These are phyloP conservation scores for Plasmodium gonderi DNA, from an alignment of 169 alveolate species.

Conservation along the genomic window DNA sequence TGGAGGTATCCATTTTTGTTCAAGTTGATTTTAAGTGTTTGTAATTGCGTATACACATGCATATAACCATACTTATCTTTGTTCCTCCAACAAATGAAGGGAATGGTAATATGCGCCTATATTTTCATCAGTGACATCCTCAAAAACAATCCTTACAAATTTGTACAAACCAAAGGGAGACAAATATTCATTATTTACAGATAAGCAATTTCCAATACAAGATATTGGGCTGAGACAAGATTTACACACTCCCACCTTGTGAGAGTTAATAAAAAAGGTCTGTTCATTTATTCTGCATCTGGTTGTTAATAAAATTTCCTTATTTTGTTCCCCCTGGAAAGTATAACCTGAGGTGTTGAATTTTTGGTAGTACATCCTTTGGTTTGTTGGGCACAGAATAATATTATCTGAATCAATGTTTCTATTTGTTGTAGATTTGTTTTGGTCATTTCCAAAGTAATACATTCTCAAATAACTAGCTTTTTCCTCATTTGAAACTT, in stretches of 20 bases:
- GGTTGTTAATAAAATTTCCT: conserved; percentile 50
- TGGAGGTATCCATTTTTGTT: not conserved
- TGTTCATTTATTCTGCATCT: conserved; percentile 42
- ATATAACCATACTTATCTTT: not conserved
- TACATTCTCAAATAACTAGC: not conserved
- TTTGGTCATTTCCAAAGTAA: not conserved
- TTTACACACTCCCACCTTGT: conserved; percentile 34
- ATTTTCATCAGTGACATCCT: conserved; percentile 39
- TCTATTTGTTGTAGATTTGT: not conserved
- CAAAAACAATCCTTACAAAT: conserved; percentile 58
- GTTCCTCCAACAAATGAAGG: conserved; percentile 3
- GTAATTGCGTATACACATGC: not conserved
- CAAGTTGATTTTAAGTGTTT: not conserved
- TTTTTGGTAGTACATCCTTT: not conserved
- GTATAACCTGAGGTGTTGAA: conserved; percentile 42
- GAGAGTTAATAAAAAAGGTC: conserved; percentile 44
- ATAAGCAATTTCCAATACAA: conserved; percentile 57
- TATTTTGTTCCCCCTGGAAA: not conserved
- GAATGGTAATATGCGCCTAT: conserved; percentile 12
- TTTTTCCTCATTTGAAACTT: not conserved
- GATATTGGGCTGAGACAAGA: conserved; percentile 47
- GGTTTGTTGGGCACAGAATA: not conserved
- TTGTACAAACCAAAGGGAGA: conserved; percentile 62
- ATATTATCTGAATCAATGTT: not conserved
- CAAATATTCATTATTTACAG: conserved; percentile 34